Evolutionary conservation across 768 basidiomycete species (phyloP).

Genomic region (Clitopilus hobsonii): DNA sequence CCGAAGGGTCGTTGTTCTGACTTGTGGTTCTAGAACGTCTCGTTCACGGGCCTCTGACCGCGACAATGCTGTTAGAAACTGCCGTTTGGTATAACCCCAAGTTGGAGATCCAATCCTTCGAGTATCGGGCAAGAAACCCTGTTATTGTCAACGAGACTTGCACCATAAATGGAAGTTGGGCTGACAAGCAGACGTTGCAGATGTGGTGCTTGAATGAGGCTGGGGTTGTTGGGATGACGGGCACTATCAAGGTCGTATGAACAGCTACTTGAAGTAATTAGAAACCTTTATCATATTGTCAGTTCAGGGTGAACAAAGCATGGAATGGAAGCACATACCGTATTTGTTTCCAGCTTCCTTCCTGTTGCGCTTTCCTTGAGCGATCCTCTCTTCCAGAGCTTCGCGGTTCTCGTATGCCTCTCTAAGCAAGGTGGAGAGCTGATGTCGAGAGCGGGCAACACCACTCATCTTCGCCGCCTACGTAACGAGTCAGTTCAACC

Average conservation of each 20-base stretch:
- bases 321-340: conserved; percentile 38
- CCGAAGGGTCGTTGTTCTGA: too few species aligned
- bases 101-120: conserved; percentile 45
- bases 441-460: conserved; percentile 70
- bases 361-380: conserved; percentile 75
- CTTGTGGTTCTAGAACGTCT: conserved; percentile 79
- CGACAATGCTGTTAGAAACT: conserved; percentile 71
- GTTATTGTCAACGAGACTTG: conserved; percentile 47
- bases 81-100: conserved; percentile 46
- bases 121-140: conserved; percentile 68
- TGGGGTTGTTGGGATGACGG: conserved; percentile 68
- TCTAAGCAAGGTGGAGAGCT: conserved; percentile 73
- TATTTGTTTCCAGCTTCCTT: conserved; percentile 94
- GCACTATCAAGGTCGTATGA: conserved; percentile 26
- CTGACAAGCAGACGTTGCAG: conserved; percentile 30
- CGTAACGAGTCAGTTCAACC: neutral
- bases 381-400: conserved; percentile 77
- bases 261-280: conserved; percentile 7
- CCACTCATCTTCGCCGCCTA: conserved; percentile 72
- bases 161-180: conserved; percentile 43
- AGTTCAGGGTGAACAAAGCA: neutral
- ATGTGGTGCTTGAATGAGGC: conserved; percentile 59
- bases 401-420: conserved; percentile 85
- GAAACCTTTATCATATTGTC: conserved; percentile 20
- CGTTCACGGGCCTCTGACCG: conserved; percentile 83